These are phyloP conservation scores for Orbilia brochopaga DNA, from an alignment of 2,329 filamentous ascomycete species.

Conservation along the genomic window DNA sequence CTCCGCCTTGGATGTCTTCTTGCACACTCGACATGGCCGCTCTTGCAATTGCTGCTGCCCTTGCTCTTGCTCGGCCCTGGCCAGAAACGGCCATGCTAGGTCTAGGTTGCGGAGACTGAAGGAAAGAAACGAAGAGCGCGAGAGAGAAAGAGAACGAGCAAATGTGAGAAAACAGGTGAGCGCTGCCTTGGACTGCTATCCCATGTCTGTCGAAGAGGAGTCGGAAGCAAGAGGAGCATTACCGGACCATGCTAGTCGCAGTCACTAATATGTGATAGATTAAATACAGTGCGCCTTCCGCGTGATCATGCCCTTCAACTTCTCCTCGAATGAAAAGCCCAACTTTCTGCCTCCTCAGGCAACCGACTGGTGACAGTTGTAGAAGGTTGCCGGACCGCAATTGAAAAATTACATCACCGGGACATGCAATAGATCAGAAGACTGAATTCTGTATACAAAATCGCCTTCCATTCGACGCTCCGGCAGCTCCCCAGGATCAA, in stretches of 20 bases:
- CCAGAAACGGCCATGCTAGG: neutral
- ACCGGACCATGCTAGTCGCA: neutral
- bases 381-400: conserved; percentile 39
- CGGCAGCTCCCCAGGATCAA: conserved; percentile 15
- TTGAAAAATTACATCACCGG: conserved; percentile 48
- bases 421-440: conserved; percentile 39
- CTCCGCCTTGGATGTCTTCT: conserved; percentile 37
- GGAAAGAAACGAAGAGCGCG: neutral
- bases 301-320: conserved; percentile 46
- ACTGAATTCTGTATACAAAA: conserved; percentile 30
- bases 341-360: conserved; percentile 46
- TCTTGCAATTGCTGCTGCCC: neutral
- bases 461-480: conserved; percentile 23
- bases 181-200: neutral
- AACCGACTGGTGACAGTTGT: conserved; percentile 50
- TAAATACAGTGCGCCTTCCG: conserved; percentile 50
- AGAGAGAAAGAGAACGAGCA: neutral
- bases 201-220: neutral
- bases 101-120: too few species aligned
- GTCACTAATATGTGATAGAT: conserved; percentile 44
- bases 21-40: neutral
- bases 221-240: neutral
- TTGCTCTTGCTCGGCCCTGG: conserved; percentile 11
- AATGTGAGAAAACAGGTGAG: neutral
- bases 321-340: conserved; percentile 50